Conservation (phyloP, 2,329 filamentous ascomycete genomes). For the Microdochium paspali region DNA sequence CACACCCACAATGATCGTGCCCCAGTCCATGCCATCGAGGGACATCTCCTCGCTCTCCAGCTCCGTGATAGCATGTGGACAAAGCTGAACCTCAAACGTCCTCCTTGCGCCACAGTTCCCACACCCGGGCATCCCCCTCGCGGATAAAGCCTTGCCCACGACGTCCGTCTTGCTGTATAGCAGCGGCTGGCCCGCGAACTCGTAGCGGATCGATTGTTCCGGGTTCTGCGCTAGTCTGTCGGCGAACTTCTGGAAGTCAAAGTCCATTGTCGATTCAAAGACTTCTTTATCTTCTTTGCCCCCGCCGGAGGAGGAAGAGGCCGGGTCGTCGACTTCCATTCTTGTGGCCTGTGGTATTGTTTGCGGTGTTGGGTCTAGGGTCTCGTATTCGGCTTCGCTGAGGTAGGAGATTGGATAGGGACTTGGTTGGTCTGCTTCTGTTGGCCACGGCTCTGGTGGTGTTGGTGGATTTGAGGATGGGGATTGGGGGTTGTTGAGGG, state of each 20-base stretch:
- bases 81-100: slow-evolving; percentile 87
- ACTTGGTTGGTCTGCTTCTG: slow-evolving; percentile 49
- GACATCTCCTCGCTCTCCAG: slow-evolving; percentile 69
- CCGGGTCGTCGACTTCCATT: slow-evolving; percentile 30
- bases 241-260: slow-evolving; percentile 71
- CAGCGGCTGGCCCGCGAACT: slow-evolving; percentile 63
- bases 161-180: slow-evolving; percentile 73
- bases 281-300: slow-evolving; percentile 57
- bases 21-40: slow-evolving; percentile 94
- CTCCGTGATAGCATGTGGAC: slow-evolving; percentile 81
- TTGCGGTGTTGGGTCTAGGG: slow-evolving; percentile 53
- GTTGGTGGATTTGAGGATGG: slow-evolving; percentile 20
- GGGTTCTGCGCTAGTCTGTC: slow-evolving; percentile 72
- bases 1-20: slow-evolving; percentile 79
- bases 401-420: slow-evolving; percentile 73
- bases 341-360: slow-evolving; percentile 40
- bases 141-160: slow-evolving; percentile 55
- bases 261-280: slow-evolving; percentile 68
- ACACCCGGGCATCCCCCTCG: slow-evolving; percentile 61
- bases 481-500: slow-evolving; percentile 50
- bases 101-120: slow-evolving; percentile 63
- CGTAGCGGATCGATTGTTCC: slow-evolving; percentile 73
- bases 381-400: slow-evolving; percentile 85
- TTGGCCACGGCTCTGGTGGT: slow-evolving; percentile 67
- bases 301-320: slow-evolving; percentile 16